Evolutionary conservation across 2,329 filamentous ascomycete species (phyloP), one percentile per base, ranked within the genome.

Genomic region (Phialophora verrucosa): DNA sequence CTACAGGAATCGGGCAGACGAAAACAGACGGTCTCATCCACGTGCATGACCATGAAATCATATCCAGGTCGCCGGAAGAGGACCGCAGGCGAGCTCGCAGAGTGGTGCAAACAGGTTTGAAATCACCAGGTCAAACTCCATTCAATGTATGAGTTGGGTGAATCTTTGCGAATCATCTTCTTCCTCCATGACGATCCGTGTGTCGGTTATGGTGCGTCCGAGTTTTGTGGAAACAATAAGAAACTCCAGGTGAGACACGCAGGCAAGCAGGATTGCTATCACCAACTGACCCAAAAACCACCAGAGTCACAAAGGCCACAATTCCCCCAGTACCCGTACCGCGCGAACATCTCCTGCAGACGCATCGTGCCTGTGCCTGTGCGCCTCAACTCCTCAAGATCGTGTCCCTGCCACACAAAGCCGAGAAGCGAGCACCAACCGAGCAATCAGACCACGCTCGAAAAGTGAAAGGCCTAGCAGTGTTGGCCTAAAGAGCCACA

Each of bases 121-220:
- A 49, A 59, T 47, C 10, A 17, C 23, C 51, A 44, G 50, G 59
- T 55, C 59, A 54, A 44, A 12, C 56, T 54, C 59, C 31, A 44
- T 29, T 53, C 59, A 59, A 27, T 5, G 44, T 31, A 50, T 29
- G 63, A 59, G 49, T 27, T 23, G 3, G 49, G 20, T 69, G 66
- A 69, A 63, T 69, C 68, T 57, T 44, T 61, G 49, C 66, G 66
- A 67, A 67, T 70, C 68, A 67, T n/a, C 31, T 25, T 47, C 42
- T 47, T 35, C 31, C 27, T 35, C 27, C 14, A 35, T 7, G 60
- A 61, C 51, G 56, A 68, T 66, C 66, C 42, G 32, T 11, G 20
- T 42, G 59, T 62, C 63, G 44, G 59, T 32, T 55, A 29, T 61
- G 47, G 55, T 61, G 56, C 60, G 44, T 29, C 38, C 50, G 38